Conservation (phyloP, 2,329 filamentous ascomycete genomes). For the Aspergillus neoniger region DNA sequence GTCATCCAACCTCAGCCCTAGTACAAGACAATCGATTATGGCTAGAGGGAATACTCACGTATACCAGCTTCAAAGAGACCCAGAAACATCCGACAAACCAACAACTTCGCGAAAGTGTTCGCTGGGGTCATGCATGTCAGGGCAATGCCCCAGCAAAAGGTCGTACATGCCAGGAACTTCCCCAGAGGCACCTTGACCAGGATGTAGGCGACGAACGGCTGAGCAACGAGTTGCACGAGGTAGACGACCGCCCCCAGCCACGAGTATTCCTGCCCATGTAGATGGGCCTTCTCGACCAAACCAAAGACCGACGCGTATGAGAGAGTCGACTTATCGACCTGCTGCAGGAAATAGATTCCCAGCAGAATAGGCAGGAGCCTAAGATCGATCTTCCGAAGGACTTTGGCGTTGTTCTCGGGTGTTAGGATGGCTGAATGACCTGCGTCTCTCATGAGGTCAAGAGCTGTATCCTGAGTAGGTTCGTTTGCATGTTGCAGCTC, state of each 20-base stretch:
- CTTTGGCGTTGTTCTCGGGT: constrained; percentile 54
- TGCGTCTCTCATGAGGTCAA: constrained; percentile 51
- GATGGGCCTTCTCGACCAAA: constrained; percentile 59
- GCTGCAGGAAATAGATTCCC: constrained; percentile 64
- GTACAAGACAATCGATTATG: background rate
- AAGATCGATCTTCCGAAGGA: constrained; percentile 55
- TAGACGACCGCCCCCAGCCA: constrained; percentile 58
- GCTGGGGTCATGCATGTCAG: constrained; percentile 57
- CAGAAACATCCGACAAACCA: constrained; percentile 58
- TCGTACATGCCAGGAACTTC: constrained; percentile 58
- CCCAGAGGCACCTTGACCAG: constrained; percentile 63
- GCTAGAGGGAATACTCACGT: constrained; percentile 24
- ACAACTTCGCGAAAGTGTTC: constrained; percentile 51
- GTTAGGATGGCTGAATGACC: constrained; percentile 53
- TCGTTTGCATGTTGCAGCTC: background rate
- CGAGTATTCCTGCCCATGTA: constrained; percentile 58
- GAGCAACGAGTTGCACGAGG: constrained; percentile 56
- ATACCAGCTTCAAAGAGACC: constrained; percentile 58
- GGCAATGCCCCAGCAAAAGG: constrained; percentile 56
- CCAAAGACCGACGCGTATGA: constrained; percentile 66
- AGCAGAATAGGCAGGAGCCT: constrained; percentile 58
- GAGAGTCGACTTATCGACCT: constrained; percentile 64
- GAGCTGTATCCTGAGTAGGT: constrained; percentile 49
- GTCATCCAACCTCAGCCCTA: background rate
- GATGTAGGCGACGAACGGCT: constrained; percentile 55